Base-by-base conservation (phyloP, 208 protist genomes). In the Crithidia brevicula region DNA sequence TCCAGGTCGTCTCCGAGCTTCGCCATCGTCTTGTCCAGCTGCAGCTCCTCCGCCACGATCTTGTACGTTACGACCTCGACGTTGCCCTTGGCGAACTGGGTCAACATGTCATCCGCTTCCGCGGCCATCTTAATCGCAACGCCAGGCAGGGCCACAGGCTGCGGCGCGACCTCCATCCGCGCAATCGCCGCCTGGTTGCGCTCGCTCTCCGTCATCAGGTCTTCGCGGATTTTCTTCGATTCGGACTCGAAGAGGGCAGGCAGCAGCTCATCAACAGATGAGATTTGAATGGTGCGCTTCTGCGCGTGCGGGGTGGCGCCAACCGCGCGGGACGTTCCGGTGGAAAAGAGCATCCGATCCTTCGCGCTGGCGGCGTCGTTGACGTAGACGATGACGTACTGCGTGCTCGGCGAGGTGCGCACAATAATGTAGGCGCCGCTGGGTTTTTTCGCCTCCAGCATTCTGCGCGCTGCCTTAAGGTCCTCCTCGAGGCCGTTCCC, bases 151-250 rank as follows among this genome's bases (percentile, higher is more conserved):
- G 43, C 73, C 11, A 79, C 69, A 15, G 80, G 81, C 67, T 77
- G 76, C 42, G 89, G 89, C 6, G 82, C 86, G 30, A 89, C 46
- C 57, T 86, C 79, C 84, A 95, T 83, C 58, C 71, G 68, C 22
- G 79, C 77, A 31, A 95, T 85, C 20, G 63, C 74, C 27, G 67
- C 82, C 23, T 67, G 62, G 22, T 67, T 43, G 22, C 78, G 79
- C 67, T 95, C 89, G 31, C 71, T 83, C 54, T 91, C 86, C 13
- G 86, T 95, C 86, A 92, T 92, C 33, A 95, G 81, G 9, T 77
- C 86, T 51, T 63, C 74, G 18, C 73, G 74, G 22, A 57, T 57
- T 20, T 61, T 50, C 27, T 61, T 68, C 1, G 60, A 66, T 60
- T 85, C 73, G 27, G 77, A 60, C 34, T 64, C 49, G 33, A 94